phyloP scores from a whole-genome alignment of 108 stramenopile genomes.

The Conticribra weissflogii region DNA sequence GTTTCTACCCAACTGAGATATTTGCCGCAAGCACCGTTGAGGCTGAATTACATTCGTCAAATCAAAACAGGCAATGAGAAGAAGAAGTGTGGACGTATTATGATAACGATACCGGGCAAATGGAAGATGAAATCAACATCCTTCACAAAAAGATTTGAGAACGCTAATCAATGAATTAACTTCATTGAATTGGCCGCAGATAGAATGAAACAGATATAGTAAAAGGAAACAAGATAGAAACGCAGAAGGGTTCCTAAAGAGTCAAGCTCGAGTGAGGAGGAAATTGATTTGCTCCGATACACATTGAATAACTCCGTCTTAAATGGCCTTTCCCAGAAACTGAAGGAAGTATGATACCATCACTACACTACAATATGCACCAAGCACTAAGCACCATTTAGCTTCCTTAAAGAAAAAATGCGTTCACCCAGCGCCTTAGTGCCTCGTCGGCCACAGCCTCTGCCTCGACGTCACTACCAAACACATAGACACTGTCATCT shows the following conservation, averaged over 20 bases:
- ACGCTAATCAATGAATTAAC: not conserved
- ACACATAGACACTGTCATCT: constrained; percentile 14
- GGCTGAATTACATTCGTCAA: too few species aligned
- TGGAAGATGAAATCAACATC: not conserved
- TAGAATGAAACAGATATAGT: not conserved
- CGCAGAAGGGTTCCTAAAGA: constrained; percentile 10
- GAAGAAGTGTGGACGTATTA: not conserved
- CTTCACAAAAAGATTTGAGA: not conserved
- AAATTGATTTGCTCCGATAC: not conserved
- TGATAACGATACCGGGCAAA: not conserved
- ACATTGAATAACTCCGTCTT: not conserved
- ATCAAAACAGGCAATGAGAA: not conserved
- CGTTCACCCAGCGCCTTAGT: constrained; percentile 32
- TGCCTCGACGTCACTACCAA: constrained; percentile 30
- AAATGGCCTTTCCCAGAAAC: not conserved
- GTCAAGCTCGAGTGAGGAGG: constrained; percentile 1
- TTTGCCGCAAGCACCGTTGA: not conserved
- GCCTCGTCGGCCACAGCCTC: constrained; percentile 40
- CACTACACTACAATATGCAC: not conserved
- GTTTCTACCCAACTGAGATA: not conserved
- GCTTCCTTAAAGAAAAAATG: constrained; percentile 16
- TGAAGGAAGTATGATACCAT: not conserved
- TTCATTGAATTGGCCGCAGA: not conserved
- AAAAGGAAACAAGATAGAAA: constrained; percentile 12
- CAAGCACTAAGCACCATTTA: not conserved